Evolutionary conservation across 192 early-diverging fungal genomes (phyloP).

Genomic region (Oehlia diaphana): DNA sequence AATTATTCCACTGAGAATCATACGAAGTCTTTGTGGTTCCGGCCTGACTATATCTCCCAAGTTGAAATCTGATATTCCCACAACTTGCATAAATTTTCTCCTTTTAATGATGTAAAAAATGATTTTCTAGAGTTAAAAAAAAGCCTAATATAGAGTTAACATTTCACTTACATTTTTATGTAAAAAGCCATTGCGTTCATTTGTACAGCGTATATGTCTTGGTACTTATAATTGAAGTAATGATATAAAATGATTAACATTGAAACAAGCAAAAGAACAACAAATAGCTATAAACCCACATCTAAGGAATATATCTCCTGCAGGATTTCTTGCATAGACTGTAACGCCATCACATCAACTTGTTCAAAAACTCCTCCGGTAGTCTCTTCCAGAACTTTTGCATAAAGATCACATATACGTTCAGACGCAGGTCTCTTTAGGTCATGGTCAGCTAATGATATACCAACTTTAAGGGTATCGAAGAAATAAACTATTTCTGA

Average conservation of each 20-base stretch:
- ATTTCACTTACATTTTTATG: neutral
- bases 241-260: neutral
- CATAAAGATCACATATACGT: neutral
- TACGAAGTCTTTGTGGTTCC: slow-evolving; percentile 61
- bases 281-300: neutral
- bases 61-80: neutral
- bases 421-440: neutral
- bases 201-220: neutral
- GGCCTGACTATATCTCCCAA: slow-evolving; percentile 73
- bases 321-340: neutral
- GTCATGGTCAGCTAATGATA: neutral
- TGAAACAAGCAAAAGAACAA: neutral
- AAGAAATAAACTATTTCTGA: neutral
- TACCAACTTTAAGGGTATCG: neutral
- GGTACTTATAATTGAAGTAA: neutral
- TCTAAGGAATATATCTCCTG: neutral
- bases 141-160: neutral
- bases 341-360: neutral
- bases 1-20: slow-evolving; percentile 80
- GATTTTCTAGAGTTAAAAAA: neutral
- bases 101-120: neutral
- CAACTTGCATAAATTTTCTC: neutral
- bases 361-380: neutral
- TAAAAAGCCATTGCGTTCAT: neutral
- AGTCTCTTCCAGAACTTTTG: neutral